Evolutionary conservation across 257 asterid genomes (phyloP), one percentile per base, ranked within the genome.

Genomic region (Solanum chilense): DNA sequence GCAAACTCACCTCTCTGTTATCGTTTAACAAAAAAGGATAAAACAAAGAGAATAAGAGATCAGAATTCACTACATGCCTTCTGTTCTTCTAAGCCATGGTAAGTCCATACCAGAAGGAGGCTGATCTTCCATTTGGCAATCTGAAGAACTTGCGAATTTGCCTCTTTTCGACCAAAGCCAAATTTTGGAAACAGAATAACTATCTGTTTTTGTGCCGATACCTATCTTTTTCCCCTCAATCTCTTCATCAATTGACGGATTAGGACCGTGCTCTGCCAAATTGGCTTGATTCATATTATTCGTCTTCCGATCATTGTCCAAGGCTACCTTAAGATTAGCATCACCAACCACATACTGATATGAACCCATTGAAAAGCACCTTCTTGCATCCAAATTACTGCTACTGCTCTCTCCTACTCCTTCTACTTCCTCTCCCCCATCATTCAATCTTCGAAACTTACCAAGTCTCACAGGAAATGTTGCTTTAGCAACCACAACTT

Each of bases 81-180:
- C 89, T 41, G 90, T 42, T 85, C 87, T 90, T 47, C 66, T 83
- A 90, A 87, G 80, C 91, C 91, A 90, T 18, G 89, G 89, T 35
- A 90, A 90, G 68, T 87, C 92, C 35, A 29, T 68, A 44, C 66
- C 52, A 6, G 89, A 85, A 23, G 89, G 56, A 73, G 86, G 86
- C 52, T 33, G 75, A 56, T 88, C 44, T 31, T 60, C 89, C 23
- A 56, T 80, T 68, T 90, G 92, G 29, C 78, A 47, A 35, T 90
- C 89, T 3, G 96, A 91, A 25, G 98, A 93, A 85, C 96, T 93
- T 27, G 93, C 94, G 37, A 92, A 93, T 86, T 92, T 94, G 58
- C 95, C 95, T 92, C 96, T 96, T 86, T 94, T 94, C 7, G 99
- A 93, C 99, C 99, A 96, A 82, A 95, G 90, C 99, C 99, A 96